Conservation (phyloP, 345 rosid genomes). For the Arabis alpina region DNA sequence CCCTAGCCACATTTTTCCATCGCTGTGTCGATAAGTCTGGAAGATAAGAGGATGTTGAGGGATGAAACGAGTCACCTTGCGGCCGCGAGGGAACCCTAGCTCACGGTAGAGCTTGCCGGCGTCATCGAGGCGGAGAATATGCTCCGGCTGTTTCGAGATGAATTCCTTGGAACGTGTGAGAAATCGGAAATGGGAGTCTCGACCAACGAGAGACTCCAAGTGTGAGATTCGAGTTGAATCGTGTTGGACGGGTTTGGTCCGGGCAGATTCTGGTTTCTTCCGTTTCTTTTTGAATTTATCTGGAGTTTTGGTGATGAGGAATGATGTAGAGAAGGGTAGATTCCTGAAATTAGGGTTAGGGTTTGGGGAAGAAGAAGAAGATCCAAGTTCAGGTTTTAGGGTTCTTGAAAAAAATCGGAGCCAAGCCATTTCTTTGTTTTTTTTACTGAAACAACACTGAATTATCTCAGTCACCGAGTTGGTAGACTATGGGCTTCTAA, state of each 20-base stretch:
- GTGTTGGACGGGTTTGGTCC: constrained; percentile 63
- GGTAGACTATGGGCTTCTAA: too few relatives aligned
- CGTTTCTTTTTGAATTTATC: constrained; percentile 54
- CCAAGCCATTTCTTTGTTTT: constrained; percentile 46
- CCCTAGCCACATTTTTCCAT: constrained; percentile 80
- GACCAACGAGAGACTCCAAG: constrained; percentile 62
- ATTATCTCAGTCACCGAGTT: neutral
- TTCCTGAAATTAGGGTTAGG: constrained; percentile 32
- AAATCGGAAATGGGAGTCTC: constrained; percentile 73
- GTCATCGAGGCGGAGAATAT: constrained; percentile 70
- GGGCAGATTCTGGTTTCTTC: constrained; percentile 64
- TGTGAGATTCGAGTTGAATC: constrained; percentile 52
- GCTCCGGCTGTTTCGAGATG: constrained; percentile 70
- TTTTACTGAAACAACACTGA: neutral
- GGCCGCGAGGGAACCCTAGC: constrained; percentile 93
- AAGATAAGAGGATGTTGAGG: constrained; percentile 70
- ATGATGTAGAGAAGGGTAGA: constrained; percentile 71
- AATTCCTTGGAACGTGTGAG: constrained; percentile 62
- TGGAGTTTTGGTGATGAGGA: constrained; percentile 81
- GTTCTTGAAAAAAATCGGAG: constrained; percentile 44
- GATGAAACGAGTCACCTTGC: constrained; percentile 63
- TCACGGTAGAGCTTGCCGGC: constrained; percentile 85
- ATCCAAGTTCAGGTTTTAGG: constrained; percentile 25
- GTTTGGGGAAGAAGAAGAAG: constrained; percentile 32
- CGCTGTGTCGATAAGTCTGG: constrained; percentile 64